Evolutionary conservation across 176 grass and related monocot species (phyloP).

Genomic region (Aegilops longissima): DNA sequence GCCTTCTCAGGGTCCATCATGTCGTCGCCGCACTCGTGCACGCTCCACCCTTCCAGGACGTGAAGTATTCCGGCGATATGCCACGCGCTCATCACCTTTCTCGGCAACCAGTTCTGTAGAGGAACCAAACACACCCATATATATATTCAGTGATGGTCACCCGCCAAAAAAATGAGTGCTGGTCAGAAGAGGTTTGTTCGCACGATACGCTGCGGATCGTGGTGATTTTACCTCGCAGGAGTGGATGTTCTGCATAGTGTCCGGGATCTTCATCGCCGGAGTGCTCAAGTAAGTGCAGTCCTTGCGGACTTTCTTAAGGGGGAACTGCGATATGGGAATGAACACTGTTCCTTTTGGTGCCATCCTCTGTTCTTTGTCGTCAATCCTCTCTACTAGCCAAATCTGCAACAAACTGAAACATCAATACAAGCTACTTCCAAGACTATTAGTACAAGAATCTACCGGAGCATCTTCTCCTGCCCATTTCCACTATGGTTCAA

Average conservation of each 20-base stretch:
- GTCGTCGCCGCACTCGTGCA: slow-evolving; percentile 69
- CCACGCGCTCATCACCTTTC: slow-evolving; percentile 90
- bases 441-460: background rate
- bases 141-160: too few relatives aligned
- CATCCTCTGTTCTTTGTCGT: slow-evolving; percentile 61
- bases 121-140: background rate
- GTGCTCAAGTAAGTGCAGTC: slow-evolving; percentile 81
- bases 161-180: too few relatives aligned
- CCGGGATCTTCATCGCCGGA: slow-evolving; percentile 76
- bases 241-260: slow-evolving; percentile 76
- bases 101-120: slow-evolving; percentile 87
- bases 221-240: slow-evolving; percentile 55
- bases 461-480: background rate
- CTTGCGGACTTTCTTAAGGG: slow-evolving; percentile 62
- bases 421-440: slow-evolving; percentile 2
- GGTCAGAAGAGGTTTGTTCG: too few relatives aligned
- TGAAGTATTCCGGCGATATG: slow-evolving; percentile 84
- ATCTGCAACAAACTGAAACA: slow-evolving; percentile 35
- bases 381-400: slow-evolving; percentile 71
- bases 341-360: slow-evolving; percentile 67
- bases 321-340: slow-evolving; percentile 73
- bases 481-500: background rate
- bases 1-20: slow-evolving; percentile 60
- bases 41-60: slow-evolving; percentile 60
- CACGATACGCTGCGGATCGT: too few relatives aligned